phyloP scores from a whole-genome alignment of 225 moss, liverwort and hornwort species.

The Bryoerythrophyllum caledonicum region DNA sequence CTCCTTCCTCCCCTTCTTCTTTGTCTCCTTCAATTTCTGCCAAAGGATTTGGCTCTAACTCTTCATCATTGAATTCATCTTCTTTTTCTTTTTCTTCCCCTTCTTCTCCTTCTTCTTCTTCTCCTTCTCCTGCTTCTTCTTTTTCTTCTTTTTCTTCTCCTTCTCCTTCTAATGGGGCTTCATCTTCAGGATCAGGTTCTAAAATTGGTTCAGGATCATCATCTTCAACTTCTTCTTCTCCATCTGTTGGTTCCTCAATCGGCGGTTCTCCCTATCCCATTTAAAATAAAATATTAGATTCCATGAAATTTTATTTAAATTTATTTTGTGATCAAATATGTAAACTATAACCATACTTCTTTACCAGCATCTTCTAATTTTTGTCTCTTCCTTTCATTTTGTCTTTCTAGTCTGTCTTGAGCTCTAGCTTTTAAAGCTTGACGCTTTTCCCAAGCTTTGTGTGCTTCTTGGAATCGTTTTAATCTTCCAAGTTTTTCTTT shows the following conservation, averaged over 20 bases:
- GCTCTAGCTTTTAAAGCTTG: constrained; percentile 23
- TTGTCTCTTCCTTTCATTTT: constrained; percentile 48
- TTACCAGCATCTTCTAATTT: constrained; percentile 25
- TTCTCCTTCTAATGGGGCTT: not conserved
- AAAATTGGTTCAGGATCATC: constrained; percentile 46
- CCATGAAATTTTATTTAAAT: no score
- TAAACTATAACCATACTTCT: constrained; percentile 16
- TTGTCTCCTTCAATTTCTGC: constrained; percentile 26
- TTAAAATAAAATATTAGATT: not conserved
- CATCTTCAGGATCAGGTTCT: constrained; percentile 23
- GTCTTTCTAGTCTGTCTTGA: constrained; percentile 33
- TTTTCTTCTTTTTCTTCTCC: constrained; percentile 6
- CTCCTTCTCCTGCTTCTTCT: not conserved
- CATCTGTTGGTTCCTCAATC: fast-evolving
- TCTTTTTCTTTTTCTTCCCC: constrained; percentile 3
- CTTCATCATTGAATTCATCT: constrained; percentile 29
- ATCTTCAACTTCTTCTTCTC: constrained; percentile 25
- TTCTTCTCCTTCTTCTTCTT: constrained; percentile 14
- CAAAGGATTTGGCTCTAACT: constrained; percentile 53
- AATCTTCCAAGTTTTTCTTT: constrained; percentile 39
- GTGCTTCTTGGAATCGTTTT: constrained; percentile 44
- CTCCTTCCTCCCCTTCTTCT: not conserved
- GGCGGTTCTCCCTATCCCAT: constrained; percentile 19
- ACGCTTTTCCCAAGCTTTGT: constrained; percentile 49
- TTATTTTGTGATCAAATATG: no score